Evolutionary conservation across 108 stramenopile species (phyloP).

Genomic region (Craspedostauros australis): DNA sequence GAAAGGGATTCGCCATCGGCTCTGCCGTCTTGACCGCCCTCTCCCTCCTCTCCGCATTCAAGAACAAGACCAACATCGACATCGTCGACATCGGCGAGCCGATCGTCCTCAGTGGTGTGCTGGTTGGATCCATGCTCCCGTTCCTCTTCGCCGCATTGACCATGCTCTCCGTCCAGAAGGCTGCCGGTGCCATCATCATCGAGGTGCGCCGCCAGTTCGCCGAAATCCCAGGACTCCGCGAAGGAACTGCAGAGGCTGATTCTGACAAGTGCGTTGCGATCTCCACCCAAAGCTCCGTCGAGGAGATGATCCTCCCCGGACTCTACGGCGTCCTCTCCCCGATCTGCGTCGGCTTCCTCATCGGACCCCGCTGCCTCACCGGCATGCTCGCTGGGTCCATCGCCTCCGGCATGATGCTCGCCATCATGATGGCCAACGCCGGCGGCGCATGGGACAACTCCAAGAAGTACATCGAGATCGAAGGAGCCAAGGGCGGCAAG

Average conservation of each 20-base stretch:
- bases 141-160: conserved; percentile 95
- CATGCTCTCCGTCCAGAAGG: conserved; percentile 94
- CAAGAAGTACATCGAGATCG: conserved; percentile 92
- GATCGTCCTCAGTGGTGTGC: conserved; percentile 76
- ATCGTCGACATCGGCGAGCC: conserved; percentile 72
- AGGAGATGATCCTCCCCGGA: conserved; percentile 81
- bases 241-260: conserved; percentile 75
- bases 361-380: conserved; percentile 68
- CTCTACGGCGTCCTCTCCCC: conserved; percentile 67
- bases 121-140: conserved; percentile 95
- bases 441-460: conserved; percentile 98
- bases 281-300: conserved; percentile 56
- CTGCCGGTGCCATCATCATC: conserved; percentile 90
- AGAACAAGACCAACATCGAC: conserved; percentile 56
- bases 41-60: conserved; percentile 87
- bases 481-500: conserved; percentile 71
- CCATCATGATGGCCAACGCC: conserved; percentile 92
- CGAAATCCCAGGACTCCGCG: conserved; percentile 63
- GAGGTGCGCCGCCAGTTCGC: conserved; percentile 92
- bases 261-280: conserved; percentile 73
- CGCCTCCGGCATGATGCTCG: conserved; percentile 88
- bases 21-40: conserved; percentile 91
- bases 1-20: conserved; percentile 96
- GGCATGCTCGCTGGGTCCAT: conserved; percentile 75
- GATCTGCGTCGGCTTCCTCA: conserved; percentile 64